A percentile compares a stretch with the other conserved stretches of the same genome.
Conservation (phyloP, 1,139 yeast genomes). For the Yamadazyma dushanensis region DNA sequence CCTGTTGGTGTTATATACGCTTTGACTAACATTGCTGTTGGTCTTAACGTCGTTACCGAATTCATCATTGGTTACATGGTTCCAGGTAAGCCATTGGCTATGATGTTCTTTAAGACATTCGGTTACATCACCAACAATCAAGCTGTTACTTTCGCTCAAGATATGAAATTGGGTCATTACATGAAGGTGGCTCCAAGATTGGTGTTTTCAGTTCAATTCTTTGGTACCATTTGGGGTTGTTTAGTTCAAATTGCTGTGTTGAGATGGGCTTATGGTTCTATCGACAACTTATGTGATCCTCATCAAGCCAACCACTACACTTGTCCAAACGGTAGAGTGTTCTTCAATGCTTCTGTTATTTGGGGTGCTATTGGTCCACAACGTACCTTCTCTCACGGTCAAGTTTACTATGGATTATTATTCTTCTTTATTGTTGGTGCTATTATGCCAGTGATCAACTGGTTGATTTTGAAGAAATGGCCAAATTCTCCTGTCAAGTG, state of each 20-base stretch:
- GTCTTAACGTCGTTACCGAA: slow-evolving; percentile 47
- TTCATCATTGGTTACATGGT: slow-evolving; percentile 48
- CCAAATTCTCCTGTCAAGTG: slow-evolving; percentile 34
- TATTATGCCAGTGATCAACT: slow-evolving; percentile 37
- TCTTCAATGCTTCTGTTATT: slow-evolving; percentile 47
- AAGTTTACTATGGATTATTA: slow-evolving; percentile 37
- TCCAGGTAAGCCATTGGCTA: slow-evolving; percentile 48
- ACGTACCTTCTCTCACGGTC: slow-evolving; percentile 40
- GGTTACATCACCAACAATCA: slow-evolving; percentile 55
- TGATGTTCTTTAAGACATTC: slow-evolving; percentile 49
- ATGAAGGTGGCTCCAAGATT: slow-evolving; percentile 51
- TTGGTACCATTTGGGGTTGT: slow-evolving; percentile 48
- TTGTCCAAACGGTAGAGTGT: slow-evolving; percentile 46
- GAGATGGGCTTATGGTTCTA: slow-evolving; percentile 44
- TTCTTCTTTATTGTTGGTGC: slow-evolving; percentile 46
- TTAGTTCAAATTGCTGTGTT: slow-evolving; percentile 46
- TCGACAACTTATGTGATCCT: slow-evolving; percentile 49
- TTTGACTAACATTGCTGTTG: slow-evolving; percentile 44
- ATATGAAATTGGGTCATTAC: slow-evolving; percentile 56
- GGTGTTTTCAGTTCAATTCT: slow-evolving; percentile 45
- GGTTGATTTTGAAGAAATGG: slow-evolving; percentile 30
- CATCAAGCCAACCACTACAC: slow-evolving; percentile 42
- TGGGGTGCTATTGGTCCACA: slow-evolving; percentile 51
- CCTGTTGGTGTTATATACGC: slow-evolving; percentile 47
- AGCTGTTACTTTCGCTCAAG: slow-evolving; percentile 54